Percentiles rank a stretch among this genome's conserved stretches.
Evolutionary conservation across 2,329 filamentous ascomycete species (phyloP).

Genomic region (Gyromitra esculenta): DNA sequence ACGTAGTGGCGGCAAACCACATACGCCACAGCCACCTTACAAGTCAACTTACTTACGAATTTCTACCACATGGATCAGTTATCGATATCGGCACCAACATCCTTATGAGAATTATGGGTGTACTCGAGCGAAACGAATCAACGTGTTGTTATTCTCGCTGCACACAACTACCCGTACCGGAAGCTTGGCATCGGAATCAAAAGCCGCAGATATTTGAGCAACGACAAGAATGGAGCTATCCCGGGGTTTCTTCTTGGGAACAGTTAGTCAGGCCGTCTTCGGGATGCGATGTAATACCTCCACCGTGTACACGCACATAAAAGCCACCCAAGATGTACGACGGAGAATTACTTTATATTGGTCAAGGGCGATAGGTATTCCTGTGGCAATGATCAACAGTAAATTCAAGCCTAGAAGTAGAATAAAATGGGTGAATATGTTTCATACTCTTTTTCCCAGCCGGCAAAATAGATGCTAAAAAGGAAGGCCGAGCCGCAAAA

Average conservation of each 20-base stretch:
- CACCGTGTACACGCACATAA: neutral
- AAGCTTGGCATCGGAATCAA: slow-evolving; percentile 4
- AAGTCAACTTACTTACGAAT: too few relatives aligned
- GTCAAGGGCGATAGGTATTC: neutral
- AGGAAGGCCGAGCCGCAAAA: slow-evolving; percentile 23
- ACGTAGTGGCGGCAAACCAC: slow-evolving; percentile 1
- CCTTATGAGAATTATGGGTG: neutral
- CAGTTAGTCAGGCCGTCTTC: neutral
- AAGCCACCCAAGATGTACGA: neutral
- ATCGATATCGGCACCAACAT: neutral
- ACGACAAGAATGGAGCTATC: neutral
- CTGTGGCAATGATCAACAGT: slow-evolving; percentile 12
- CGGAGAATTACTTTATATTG: neutral
- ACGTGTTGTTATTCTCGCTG: neutral
- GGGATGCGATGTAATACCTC: neutral
- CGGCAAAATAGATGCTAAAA: slow-evolving; percentile 1
- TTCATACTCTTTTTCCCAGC: slow-evolving; percentile 24
- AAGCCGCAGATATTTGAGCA: neutral
- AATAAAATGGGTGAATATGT: slow-evolving; percentile 3
- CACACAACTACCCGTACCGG: slow-evolving; percentile 11
- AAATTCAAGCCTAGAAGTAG: slow-evolving; percentile 18
- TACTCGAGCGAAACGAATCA: neutral
- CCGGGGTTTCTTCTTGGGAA: neutral
- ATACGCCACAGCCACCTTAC: slow-evolving; percentile 28
- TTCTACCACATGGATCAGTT: neutral